phyloP scores from a whole-genome alignment of 345 rosid genomes.

The Citrus maxima region DNA sequence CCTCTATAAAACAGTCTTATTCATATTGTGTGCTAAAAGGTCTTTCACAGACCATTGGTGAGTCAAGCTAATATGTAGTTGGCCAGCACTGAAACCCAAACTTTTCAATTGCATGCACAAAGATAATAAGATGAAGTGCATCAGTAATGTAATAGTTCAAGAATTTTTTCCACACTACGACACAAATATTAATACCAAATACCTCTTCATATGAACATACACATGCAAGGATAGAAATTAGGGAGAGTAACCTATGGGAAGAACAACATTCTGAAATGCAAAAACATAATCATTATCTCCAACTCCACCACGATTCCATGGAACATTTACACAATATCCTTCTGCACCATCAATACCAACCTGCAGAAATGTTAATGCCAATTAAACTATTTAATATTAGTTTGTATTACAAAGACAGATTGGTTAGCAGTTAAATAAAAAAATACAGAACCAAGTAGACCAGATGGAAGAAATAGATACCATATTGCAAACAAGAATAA shows the following conservation, averaged over 20 bases:
- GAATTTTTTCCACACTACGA: neutral
- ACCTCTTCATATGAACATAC: neutral
- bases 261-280: slow-evolving; percentile 86
- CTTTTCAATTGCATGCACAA: neutral
- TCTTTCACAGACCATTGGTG: neutral
- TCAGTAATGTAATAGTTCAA: neutral
- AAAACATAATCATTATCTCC: slow-evolving; percentile 91
- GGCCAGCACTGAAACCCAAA: neutral
- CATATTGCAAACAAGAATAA: neutral
- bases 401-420: neutral
- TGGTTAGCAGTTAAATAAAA: neutral
- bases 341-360: slow-evolving; percentile 85
- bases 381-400: slow-evolving; percentile 15
- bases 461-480: neutral
- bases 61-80: neutral
- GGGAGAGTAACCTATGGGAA: slow-evolving; percentile 74
- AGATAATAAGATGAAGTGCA: neutral
- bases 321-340: slow-evolving; percentile 91
- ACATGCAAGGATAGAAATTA: neutral
- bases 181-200: slow-evolving; percentile 7
- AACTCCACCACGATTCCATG: slow-evolving; percentile 96
- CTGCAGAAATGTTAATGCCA: slow-evolving; percentile 34
- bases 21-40: neutral
- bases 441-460: neutral
- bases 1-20: too few species aligned